phyloP scores from a whole-genome alignment of 169 alveolate genomes.

The Ichthyophthirius multifiliis region DNA sequence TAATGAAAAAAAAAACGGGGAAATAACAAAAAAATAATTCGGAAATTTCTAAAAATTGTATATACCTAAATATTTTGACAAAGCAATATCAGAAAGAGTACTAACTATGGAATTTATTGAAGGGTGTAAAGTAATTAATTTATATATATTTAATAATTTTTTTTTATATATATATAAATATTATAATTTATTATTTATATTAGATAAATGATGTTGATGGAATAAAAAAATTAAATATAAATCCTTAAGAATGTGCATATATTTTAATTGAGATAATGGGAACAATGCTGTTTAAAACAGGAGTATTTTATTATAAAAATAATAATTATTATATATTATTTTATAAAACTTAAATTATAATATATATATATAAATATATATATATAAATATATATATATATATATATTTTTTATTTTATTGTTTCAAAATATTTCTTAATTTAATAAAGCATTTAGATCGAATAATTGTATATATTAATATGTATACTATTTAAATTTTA shows the following conservation, averaged over 20 bases:
- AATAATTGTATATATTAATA: too few relatives aligned
- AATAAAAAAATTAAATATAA: constrained; percentile 25
- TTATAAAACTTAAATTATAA: too few relatives aligned
- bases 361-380: too few relatives aligned
- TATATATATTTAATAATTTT: neutral
- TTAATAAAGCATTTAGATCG: too few relatives aligned
- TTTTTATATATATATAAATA: neutral
- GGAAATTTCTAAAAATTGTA: constrained; percentile 26
- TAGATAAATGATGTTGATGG: constrained; percentile 37
- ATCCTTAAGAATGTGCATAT: constrained; percentile 23
- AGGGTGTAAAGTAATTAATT: constrained; percentile 25
- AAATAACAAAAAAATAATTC: constrained; percentile 47
- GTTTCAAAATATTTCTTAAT: too few relatives aligned
- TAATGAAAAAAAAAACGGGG: constrained; percentile 49
- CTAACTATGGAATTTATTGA: constrained; percentile 69
- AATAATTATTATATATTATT: too few relatives aligned
- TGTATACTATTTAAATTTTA: too few relatives aligned
- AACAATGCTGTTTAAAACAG: constrained; percentile 46
- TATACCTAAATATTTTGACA: constrained; percentile 41
- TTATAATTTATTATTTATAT: too few relatives aligned
- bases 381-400: too few relatives aligned
- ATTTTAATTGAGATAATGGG: constrained; percentile 60
- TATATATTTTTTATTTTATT: too few relatives aligned
- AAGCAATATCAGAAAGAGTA: constrained; percentile 34
- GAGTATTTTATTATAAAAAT: neutral